Evolutionary conservation across 331 rosid species (phyloP).

Genomic region (Quercus tomentella): DNA sequence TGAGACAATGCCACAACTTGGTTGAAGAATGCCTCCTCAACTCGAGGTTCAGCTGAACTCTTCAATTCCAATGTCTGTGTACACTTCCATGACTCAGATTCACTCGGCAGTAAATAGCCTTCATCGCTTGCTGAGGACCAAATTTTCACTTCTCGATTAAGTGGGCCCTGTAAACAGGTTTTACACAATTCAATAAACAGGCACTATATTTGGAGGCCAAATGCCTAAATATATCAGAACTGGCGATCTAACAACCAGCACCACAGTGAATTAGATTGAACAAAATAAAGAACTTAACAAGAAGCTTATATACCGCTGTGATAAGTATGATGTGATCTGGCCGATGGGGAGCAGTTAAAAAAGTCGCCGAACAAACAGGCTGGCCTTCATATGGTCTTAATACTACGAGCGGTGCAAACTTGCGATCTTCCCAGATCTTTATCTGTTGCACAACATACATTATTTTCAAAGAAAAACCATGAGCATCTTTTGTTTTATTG

Average conservation of each 20-base stretch:
- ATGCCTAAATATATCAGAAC: background rate
- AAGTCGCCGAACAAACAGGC: constrained; percentile 85
- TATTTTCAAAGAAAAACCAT: background rate
- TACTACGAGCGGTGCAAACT: constrained; percentile 67
- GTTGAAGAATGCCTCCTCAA: constrained; percentile 88
- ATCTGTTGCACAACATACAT: constrained; percentile 47
- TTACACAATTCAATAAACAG: constrained; percentile 6
- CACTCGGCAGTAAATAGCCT: constrained; percentile 92
- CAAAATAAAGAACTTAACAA: background rate
- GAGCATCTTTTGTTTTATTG: background rate
- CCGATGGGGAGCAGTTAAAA: constrained; percentile 74
- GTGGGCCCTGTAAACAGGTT: constrained; percentile 63
- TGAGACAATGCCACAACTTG: constrained; percentile 84
- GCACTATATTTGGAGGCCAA: background rate
- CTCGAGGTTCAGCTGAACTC: constrained; percentile 70
- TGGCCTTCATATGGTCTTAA: constrained; percentile 85
- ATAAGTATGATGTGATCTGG: constrained; percentile 91
- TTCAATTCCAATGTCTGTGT: constrained; percentile 80
- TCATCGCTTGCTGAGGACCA: constrained; percentile 88
- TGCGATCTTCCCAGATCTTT: constrained; percentile 94
- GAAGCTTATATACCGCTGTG: constrained; percentile 66
- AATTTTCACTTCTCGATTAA: constrained; percentile 85
- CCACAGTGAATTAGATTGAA: constrained; percentile 1
- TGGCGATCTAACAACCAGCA: background rate
- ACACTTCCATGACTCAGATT: constrained; percentile 85